Evolutionary conservation across 441 rosid species (phyloP).

Genomic region (Brassica hybrid): DNA sequence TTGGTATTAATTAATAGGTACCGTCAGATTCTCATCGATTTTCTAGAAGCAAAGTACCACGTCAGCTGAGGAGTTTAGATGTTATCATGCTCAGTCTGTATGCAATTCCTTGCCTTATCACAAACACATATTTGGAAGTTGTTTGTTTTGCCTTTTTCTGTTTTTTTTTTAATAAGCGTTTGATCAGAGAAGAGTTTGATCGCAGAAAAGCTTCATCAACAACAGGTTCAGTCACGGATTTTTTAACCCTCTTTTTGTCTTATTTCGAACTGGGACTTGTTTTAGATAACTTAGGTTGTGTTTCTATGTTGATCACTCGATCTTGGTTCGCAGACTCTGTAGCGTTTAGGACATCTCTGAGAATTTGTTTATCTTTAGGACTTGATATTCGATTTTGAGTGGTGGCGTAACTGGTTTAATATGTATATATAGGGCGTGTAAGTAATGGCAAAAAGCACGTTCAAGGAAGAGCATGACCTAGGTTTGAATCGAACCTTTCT

Average conservation of each 20-base stretch:
- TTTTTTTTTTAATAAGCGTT: neutral
- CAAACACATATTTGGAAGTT: slow-evolving; percentile 8
- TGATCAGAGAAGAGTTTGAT: slow-evolving; percentile 24
- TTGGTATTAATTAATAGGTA: too few relatives aligned
- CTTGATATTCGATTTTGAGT: neutral
- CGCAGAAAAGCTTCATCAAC: slow-evolving; percentile 25
- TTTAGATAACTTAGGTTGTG: slow-evolving; percentile 30
- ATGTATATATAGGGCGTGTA: slow-evolving; percentile 14
- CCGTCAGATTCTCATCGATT: slow-evolving; percentile 17
- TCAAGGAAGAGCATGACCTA: slow-evolving; percentile 44
- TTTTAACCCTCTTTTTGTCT: neutral
- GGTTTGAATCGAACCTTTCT: slow-evolving; percentile 18
- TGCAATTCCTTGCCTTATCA: neutral
- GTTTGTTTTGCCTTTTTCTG: neutral
- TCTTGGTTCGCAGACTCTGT: neutral
- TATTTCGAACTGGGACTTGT: neutral
- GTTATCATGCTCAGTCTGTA: slow-evolving; percentile 19
- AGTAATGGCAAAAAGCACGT: slow-evolving; percentile 43
- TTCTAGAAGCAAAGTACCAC: neutral
- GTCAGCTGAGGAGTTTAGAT: slow-evolving; percentile 6
- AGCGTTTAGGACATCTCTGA: neutral
- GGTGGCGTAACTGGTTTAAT: slow-evolving; percentile 6
- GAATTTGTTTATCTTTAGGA: too few relatives aligned
- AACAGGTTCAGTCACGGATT: slow-evolving; percentile 28
- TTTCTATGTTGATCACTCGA: slow-evolving; percentile 26